These are phyloP conservation scores for Debaryomyces singareniensis DNA, from an alignment of 1,139 yeast species.

Conservation along the genomic window DNA sequence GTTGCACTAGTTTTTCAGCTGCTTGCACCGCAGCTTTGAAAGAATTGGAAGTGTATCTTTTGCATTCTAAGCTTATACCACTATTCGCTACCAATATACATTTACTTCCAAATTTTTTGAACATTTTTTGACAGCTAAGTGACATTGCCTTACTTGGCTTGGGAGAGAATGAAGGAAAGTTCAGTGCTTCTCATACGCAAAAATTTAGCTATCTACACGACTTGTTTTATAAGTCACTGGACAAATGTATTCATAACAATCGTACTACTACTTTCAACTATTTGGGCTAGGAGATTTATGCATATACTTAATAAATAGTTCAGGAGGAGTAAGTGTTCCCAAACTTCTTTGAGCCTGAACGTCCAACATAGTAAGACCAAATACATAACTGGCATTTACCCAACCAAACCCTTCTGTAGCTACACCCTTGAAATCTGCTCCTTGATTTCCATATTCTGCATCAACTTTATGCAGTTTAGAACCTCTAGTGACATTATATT, in stretches of 20 bases:
- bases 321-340: conserved; percentile 80
- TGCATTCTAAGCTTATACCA: conserved; percentile 2
- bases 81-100: no score
- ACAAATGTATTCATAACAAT: background rate
- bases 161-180: no score
- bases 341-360: conserved; percentile 69
- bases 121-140: no score
- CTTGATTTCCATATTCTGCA: conserved; percentile 98
- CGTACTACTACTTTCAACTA: background rate
- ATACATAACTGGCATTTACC: conserved; percentile 83
- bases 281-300: conserved; percentile 9
- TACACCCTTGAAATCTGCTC: conserved; percentile 85
- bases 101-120: no score
- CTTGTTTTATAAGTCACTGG: no score
- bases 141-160: no score
- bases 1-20: conserved; percentile 78
- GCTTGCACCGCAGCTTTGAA: conserved; percentile 61
- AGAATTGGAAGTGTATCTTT: conserved; percentile 10
- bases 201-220: no score
- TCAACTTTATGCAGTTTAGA: conserved; percentile 87
- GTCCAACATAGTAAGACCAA: conserved; percentile 68
- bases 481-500: conserved; percentile 81
- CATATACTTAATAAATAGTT: conserved; percentile 53
- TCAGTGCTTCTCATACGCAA: no score
- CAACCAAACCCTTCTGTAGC: conserved; percentile 97